Evolutionary conservation across 768 basidiomycete species (phyloP).

Genomic region (Hemileccinum impolitum): DNA sequence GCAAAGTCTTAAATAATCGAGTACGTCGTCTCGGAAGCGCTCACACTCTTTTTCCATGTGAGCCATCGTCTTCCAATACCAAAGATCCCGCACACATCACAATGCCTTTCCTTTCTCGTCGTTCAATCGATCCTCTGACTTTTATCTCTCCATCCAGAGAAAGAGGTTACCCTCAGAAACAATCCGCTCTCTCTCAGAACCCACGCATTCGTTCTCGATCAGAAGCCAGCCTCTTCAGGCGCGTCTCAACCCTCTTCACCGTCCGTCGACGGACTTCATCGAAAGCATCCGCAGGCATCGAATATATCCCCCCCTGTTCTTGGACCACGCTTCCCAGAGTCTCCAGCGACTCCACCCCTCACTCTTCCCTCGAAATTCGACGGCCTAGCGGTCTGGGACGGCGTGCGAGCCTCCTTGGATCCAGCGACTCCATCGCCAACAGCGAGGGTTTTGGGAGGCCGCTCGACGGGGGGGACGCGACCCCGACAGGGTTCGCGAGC

Average conservation of each 20-base stretch:
- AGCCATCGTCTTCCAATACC: slow-evolving; percentile 2
- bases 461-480: background rate
- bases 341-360: slow-evolving; percentile 20
- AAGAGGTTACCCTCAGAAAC: background rate
- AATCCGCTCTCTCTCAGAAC: slow-evolving; percentile 5
- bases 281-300: slow-evolving; percentile 19
- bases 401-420: slow-evolving; percentile 26
- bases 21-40: background rate
- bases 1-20: no score
- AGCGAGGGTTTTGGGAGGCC: slow-evolving; percentile 4
- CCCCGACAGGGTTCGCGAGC: slow-evolving; percentile 10
- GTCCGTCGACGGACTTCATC: slow-evolving; percentile 20
- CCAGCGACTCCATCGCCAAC: slow-evolving; percentile 9
- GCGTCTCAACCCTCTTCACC: slow-evolving; percentile 27
- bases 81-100: background rate
- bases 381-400: slow-evolving; percentile 31
- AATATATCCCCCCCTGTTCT: slow-evolving; percentile 12
- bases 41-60: slow-evolving; percentile 15
- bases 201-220: slow-evolving; percentile 22
- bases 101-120: slow-evolving; percentile 32
- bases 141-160: background rate
- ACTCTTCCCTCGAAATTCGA: slow-evolving; percentile 31
- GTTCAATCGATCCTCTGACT: slow-evolving; percentile 23
- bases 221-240: slow-evolving; percentile 26
- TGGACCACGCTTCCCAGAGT: slow-evolving; percentile 15